phyloP scores from a whole-genome alignment of 2,329 filamentous ascomycete species.

The Xylariaceae sp. region DNA sequence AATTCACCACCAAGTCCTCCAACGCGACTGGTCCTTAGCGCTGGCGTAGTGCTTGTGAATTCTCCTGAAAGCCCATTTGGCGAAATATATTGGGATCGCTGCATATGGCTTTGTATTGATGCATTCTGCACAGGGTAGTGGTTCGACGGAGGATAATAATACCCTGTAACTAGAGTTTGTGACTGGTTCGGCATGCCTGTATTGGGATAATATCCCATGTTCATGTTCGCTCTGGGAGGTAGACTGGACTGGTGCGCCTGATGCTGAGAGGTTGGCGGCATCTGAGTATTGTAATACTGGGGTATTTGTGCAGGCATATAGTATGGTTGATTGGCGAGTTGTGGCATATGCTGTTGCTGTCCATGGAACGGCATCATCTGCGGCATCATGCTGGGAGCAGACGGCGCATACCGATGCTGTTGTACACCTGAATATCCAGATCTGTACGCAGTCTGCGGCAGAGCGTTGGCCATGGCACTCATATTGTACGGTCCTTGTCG shows the following conservation, averaged over 20 bases:
- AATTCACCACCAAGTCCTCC: conserved; percentile 12
- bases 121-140: conserved; percentile 37
- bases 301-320: conserved; percentile 44
- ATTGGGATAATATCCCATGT: conserved; percentile 40
- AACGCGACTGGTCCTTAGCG: conserved; percentile 20
- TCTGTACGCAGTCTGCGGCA: conserved; percentile 43
- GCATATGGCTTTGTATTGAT: conserved; percentile 33
- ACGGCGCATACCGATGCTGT: conserved; percentile 22
- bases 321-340: conserved; percentile 44
- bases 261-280: conserved; percentile 36
- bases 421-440: conserved; percentile 37
- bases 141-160: conserved; percentile 43
- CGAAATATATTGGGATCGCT: conserved; percentile 34
- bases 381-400: conserved; percentile 39
- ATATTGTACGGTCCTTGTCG: conserved; percentile 46
- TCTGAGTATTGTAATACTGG: conserved; percentile 43
- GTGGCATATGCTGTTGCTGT: conserved; percentile 35
- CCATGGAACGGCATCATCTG: conserved; percentile 41
- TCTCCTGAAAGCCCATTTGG: conserved; percentile 28
- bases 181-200: conserved; percentile 42
- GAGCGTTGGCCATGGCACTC: conserved; percentile 41
- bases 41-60: conserved; percentile 17
- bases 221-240: conserved; percentile 38
- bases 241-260: conserved; percentile 30
- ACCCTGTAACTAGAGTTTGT: conserved; percentile 36